Evolutionary conservation across 2,329 filamentous ascomycete genomes (phyloP).

Genomic region (Plenodomus biglobosus): DNA sequence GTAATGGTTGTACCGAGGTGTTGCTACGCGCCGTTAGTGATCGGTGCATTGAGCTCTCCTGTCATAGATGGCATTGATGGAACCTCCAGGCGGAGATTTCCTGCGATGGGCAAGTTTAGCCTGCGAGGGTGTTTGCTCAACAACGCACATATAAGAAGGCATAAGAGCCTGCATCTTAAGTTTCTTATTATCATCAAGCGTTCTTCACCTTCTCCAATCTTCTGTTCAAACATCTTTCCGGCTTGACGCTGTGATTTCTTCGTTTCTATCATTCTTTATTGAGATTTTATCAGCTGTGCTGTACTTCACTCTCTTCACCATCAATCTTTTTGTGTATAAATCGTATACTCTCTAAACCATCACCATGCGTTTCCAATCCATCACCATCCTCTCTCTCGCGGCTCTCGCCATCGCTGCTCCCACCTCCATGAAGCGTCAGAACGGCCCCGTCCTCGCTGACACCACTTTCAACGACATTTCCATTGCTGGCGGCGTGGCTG

Average conservation of each 20-base stretch:
- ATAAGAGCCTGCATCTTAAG: conserved; percentile 14
- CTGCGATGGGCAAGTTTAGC: conserved; percentile 1
- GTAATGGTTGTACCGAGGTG: background rate
- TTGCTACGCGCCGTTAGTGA: conserved; percentile 5
- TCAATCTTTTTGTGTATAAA: background rate
- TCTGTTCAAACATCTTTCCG: conserved; percentile 13
- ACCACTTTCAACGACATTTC: conserved; percentile 49
- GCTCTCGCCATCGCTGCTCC: conserved; percentile 32
- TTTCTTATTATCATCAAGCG: conserved; percentile 23
- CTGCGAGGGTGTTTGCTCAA: background rate
- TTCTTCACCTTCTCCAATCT: conserved; percentile 12
- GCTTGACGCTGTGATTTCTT: conserved; percentile 35
- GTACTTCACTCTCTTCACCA: conserved; percentile 12
- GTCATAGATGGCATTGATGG: conserved; percentile 8
- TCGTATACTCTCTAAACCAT: background rate
- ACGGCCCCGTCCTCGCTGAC: conserved; percentile 26
- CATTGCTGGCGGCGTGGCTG: conserved; percentile 55
- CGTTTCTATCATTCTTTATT: conserved; percentile 8
- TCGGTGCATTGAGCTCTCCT: conserved; percentile 6
- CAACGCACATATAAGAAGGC: conserved; percentile 11
- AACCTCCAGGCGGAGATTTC: conserved; percentile 7
- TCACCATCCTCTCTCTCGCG: conserved; percentile 31
- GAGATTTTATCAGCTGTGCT: conserved; percentile 30
- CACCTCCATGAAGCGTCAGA: conserved; percentile 22
- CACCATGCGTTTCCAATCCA: conserved; percentile 35